phyloP scores from a whole-genome alignment of 2,329 filamentous ascomycete species.

The Aspergillus vadensis region DNA sequence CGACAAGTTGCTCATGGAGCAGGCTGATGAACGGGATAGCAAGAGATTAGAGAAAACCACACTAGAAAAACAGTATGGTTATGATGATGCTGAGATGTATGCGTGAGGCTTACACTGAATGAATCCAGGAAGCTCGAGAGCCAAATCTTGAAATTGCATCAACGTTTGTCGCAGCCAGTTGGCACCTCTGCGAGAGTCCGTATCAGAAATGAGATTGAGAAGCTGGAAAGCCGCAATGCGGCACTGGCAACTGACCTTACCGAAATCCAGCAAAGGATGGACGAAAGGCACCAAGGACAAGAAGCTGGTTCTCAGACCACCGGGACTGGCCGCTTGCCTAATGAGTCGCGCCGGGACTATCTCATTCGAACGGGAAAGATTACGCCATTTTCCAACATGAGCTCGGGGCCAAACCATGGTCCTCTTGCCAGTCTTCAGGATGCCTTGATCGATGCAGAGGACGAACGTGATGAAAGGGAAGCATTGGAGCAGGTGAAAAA shows the following conservation, averaged over 20 bases:
- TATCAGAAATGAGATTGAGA: constrained; percentile 60
- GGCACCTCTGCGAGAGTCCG: constrained; percentile 54
- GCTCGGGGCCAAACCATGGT: constrained; percentile 59
- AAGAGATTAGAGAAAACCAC: constrained; percentile 62
- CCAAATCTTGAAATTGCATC: constrained; percentile 63
- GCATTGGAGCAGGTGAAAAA: constrained; percentile 46
- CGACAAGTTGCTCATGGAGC: constrained; percentile 61
- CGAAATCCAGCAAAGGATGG: constrained; percentile 80
- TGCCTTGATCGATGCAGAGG: constrained; percentile 78
- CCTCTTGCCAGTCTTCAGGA: constrained; percentile 72
- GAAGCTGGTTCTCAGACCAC: constrained; percentile 48
- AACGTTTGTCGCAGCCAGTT: constrained; percentile 58
- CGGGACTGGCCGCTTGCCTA: constrained; percentile 62
- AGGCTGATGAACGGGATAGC: constrained; percentile 65
- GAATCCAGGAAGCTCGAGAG: constrained; percentile 58
- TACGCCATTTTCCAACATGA: constrained; percentile 86
- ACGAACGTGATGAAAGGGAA: constrained; percentile 59
- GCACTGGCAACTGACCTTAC: constrained; percentile 70
- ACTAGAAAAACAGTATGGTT: constrained; percentile 49
- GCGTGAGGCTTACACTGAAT: constrained; percentile 6
- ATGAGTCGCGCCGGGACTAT: constrained; percentile 84
- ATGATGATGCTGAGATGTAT: background rate
- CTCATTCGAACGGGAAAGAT: constrained; percentile 96
- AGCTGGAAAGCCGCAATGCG: constrained; percentile 65
- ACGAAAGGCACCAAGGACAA: constrained; percentile 66